phyloP scores from a whole-genome alignment of 257 asterid species.

The Linaria vulgaris region DNA sequence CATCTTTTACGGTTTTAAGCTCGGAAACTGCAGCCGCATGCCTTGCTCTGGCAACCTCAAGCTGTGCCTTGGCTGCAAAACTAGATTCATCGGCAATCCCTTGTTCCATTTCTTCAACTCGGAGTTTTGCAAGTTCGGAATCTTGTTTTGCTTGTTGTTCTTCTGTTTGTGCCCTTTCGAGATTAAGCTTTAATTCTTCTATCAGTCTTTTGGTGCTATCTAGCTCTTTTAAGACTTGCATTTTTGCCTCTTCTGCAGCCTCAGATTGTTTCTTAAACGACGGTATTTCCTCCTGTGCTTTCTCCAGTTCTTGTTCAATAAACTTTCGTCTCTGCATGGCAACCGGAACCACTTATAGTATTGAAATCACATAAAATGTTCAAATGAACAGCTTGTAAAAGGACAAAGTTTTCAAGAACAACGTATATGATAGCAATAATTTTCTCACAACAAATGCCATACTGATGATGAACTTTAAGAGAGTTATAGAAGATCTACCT shows the following conservation, averaged over 20 bases:
- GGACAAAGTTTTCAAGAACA: too few relatives aligned
- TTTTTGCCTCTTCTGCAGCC: conserved; percentile 76
- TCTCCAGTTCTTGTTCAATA: conserved; percentile 81
- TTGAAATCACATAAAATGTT: neutral
- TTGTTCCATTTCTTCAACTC: conserved; percentile 87
- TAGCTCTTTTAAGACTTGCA: conserved; percentile 65
- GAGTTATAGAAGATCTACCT: conserved; percentile 47
- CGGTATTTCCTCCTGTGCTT: conserved; percentile 80
- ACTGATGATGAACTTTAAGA: neutral
- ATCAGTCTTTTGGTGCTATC: conserved; percentile 75
- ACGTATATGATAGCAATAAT: too few relatives aligned
- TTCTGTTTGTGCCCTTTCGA: conserved; percentile 86
- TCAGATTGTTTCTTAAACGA: conserved; percentile 57
- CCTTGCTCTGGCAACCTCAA: conserved; percentile 88
- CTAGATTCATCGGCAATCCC: conserved; percentile 86
- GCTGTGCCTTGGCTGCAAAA: conserved; percentile 92
- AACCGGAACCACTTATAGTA: conserved; percentile 13
- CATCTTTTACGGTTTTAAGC: conserved; percentile 52
- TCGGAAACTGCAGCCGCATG: conserved; percentile 75
- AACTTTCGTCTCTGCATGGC: conserved; percentile 72
- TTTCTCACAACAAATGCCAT: too few relatives aligned
- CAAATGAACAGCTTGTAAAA: too few relatives aligned
- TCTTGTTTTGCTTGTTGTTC: conserved; percentile 95
- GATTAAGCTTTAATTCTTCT: conserved; percentile 87
- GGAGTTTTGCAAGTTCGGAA: conserved; percentile 81